Conservation (phyloP, 1,139 yeast species). For the Casaregolazyma suthepensis region DNA sequence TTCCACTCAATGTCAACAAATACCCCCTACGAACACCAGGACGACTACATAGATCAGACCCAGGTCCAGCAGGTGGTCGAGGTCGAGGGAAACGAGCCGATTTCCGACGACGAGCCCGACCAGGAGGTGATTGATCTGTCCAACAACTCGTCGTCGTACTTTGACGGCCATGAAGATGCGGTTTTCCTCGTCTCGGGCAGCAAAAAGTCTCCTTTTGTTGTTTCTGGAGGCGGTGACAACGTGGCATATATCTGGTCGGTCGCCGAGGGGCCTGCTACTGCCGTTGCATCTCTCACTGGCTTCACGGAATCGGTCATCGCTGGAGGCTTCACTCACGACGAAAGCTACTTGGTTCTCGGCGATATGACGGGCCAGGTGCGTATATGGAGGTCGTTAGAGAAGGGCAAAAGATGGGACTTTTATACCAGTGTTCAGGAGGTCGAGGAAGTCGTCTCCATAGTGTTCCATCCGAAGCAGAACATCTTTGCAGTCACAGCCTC, state of each 20-base stretch:
- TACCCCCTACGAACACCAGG: background rate
- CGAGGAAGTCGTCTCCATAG: constrained; percentile 76
- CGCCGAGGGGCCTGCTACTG: constrained; percentile 56
- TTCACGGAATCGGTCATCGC: constrained; percentile 85
- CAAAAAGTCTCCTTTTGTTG: constrained; percentile 74
- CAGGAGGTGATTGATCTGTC: constrained; percentile 64
- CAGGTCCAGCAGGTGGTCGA: constrained; percentile 8
- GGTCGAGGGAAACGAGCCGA: constrained; percentile 13
- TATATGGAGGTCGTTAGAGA: constrained; percentile 55
- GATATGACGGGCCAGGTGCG: constrained; percentile 90
- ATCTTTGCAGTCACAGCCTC: constrained; percentile 86
- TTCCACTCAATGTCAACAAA: background rate
- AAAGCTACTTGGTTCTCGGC: constrained; percentile 74
- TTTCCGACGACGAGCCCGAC: constrained; percentile 14
- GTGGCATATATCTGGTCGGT: constrained; percentile 88
- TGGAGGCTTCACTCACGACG: constrained; percentile 79
- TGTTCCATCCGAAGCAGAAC: constrained; percentile 64
- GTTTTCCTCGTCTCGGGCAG: constrained; percentile 73
- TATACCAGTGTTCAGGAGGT: constrained; percentile 75
- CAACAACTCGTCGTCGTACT: constrained; percentile 83
- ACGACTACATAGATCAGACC: constrained; percentile 5
- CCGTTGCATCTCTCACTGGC: constrained; percentile 66
- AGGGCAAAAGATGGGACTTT: constrained; percentile 77
- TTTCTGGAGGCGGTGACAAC: constrained; percentile 91
- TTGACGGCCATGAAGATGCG: constrained; percentile 90